Base-by-base conservation (phyloP, 2,329 filamentous ascomycete species). In the Scolecobasidium constrictum region DNA sequence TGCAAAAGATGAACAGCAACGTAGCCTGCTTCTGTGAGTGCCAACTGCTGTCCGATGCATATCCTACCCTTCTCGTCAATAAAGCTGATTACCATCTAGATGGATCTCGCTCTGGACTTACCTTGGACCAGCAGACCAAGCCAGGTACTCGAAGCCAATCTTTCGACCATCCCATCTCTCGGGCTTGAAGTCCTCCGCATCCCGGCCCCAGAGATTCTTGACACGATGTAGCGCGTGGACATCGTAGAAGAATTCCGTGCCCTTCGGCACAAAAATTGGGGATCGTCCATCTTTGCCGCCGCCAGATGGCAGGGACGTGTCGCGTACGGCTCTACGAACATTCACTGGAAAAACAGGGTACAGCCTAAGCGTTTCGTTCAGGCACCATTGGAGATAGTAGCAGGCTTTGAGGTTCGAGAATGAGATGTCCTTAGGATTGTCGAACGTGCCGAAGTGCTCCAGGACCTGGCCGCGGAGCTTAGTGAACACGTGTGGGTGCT, bases 291-390 rank as follows among this genome's bases (percentile, higher is more conserved):
- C 50, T 2, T 43, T 34, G 1, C 59, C 58, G 5, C 56, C 58
- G 19, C 59, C 58, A 7, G 39, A 46, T 0, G 59, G 58, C 0
- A 62, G 35, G 0, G 50, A 26, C 2, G 54, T 59, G 42, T 61
- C 54, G 3, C 38, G 20, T 1, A 54, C 13, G 1, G 57, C 56
- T 35, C 51, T 33, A 22, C 58, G 52, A 4, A 42, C 46, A 46
- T 61, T 60, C 18, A 47, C 33, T 4, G 56, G 55, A 3, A 61
- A 51, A 37, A 53, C 47, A n/a, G 56, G 54, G 37, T 58, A 54
- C 4, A 60, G 46, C 3, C 59, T 50, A 31, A 57, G 49, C 4
- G 45, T 45, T 38, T 62, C 59, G 37, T 43, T 40, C 17, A 44
- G 20, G 37, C 39, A 17, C 13, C 26, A 26, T 41, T 44, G 35